phyloP scores from a whole-genome alignment of 306 rosid species.

The Sophora flavescens region DNA sequence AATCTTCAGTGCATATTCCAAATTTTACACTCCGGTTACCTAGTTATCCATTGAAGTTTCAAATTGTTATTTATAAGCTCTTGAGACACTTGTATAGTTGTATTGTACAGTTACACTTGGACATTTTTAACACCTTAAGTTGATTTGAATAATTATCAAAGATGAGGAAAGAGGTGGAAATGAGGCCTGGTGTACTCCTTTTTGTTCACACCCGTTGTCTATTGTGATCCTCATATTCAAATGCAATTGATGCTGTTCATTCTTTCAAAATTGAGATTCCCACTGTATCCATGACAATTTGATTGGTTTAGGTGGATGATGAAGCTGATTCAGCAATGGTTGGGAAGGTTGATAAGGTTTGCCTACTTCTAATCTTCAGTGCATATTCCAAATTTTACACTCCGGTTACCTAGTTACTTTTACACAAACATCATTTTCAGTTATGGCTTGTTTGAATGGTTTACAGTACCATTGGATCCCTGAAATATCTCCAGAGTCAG shows the following conservation, averaged over 20 bases:
- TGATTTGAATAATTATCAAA: neutral
- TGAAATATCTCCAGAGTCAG: neutral
- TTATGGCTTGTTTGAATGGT: constrained; percentile 20
- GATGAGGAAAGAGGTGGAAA: constrained; percentile 6
- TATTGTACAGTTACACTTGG: neutral
- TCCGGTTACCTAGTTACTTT: neutral
- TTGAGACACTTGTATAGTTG: neutral
- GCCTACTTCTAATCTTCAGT: constrained; percentile 34
- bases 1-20: constrained; percentile 18
- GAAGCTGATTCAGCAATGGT: constrained; percentile 60
- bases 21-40: neutral
- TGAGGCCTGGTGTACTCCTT: neutral
- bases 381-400: constrained; percentile 1
- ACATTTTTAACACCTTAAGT: neutral
- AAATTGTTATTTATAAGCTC: neutral
- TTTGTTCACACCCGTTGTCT: neutral
- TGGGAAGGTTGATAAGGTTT: constrained; percentile 49
- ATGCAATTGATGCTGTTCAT: constrained; percentile 3
- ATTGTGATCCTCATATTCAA: constrained; percentile 14
- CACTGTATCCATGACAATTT: too few relatives aligned
- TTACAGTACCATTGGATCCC: neutral
- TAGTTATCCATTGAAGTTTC: constrained; percentile 11
- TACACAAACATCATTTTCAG: constrained; percentile 1
- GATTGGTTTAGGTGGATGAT: constrained; percentile 55
- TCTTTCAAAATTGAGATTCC: too few relatives aligned